Conservation (phyloP, 2,329 filamentous ascomycete species). For the Clarireedia homoeocarpa region DNA sequence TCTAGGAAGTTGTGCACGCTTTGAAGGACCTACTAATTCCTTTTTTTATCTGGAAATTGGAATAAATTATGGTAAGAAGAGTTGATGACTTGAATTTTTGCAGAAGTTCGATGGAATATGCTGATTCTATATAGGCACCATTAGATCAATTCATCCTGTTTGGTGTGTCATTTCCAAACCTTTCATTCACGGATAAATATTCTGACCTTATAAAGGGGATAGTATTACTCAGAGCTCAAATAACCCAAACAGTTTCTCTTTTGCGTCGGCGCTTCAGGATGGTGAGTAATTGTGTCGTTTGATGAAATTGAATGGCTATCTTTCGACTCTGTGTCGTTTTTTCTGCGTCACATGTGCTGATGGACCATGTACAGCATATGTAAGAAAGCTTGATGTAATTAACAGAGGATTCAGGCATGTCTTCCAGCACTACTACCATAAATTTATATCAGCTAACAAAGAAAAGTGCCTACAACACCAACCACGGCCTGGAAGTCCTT, state of each 20-base stretch:
- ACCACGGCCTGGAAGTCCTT: conserved; percentile 17
- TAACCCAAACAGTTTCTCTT: conserved; percentile 17
- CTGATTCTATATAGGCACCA: neutral
- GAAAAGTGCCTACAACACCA: conserved; percentile 20
- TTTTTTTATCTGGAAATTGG: neutral
- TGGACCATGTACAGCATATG: neutral
- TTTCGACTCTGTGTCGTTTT: too few relatives aligned
- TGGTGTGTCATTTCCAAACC: neutral
- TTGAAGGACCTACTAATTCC: neutral
- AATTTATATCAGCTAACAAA: neutral
- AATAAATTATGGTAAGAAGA: neutral
- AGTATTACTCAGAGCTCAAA: conserved; percentile 21
- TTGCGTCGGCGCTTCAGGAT: conserved; percentile 21
- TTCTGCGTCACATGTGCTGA: neutral
- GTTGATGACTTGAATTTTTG: neutral
- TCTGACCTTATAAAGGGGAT: conserved; percentile 14
- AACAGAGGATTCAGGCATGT: conserved; percentile 15
- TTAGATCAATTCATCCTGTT: conserved; percentile 7
- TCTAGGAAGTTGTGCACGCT: neutral
- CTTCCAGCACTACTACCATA: too few relatives aligned
- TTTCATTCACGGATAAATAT: neutral
- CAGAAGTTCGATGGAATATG: neutral
- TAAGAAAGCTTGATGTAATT: conserved; percentile 15
- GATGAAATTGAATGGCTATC: neutral
- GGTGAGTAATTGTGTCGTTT: conserved; percentile 6